A percentile compares a stretch with the other conserved stretches of the same genome.
Conservation (phyloP, 2,329 filamentous ascomycete genomes). For the Sporothrix humicola region DNA sequence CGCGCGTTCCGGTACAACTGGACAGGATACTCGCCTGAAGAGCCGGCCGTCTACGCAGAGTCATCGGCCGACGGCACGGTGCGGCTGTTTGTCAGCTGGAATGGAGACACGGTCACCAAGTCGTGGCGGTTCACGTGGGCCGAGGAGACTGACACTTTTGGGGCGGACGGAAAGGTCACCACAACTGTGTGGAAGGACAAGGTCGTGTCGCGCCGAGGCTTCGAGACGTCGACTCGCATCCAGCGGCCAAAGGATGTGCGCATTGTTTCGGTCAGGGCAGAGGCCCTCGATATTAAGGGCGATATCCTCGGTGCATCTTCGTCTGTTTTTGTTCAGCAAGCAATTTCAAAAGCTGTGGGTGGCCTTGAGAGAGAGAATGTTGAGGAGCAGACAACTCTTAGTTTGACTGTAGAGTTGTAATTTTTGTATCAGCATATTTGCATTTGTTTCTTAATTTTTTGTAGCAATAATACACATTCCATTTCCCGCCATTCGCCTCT, state of each 20-base stretch:
- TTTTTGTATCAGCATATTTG: no score
- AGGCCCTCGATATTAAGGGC: slow-evolving; percentile 19
- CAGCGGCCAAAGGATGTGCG: not conserved
- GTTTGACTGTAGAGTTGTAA: not conserved
- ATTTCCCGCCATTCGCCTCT: no score
- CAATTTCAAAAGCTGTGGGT: not conserved
- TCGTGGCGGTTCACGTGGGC: slow-evolving; percentile 39
- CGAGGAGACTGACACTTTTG: not conserved
- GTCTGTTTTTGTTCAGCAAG: not conserved
- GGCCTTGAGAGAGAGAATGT: not conserved
- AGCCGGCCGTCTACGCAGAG: slow-evolving; percentile 43
- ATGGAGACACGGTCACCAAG: slow-evolving; percentile 50
- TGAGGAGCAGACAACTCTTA: not conserved
- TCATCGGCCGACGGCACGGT: slow-evolving; percentile 36
- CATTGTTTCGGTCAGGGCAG: slow-evolving; percentile 21
- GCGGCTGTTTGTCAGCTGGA: slow-evolving; percentile 51
- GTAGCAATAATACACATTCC: no score
- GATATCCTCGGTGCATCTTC: slow-evolving; percentile 6
- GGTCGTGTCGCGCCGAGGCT: slow-evolving; percentile 26
- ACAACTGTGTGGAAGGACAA: not conserved
- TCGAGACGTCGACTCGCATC: slow-evolving; percentile 32
- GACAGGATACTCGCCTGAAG: slow-evolving; percentile 53
- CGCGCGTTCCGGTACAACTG: slow-evolving; percentile 61
- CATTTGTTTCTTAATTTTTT: no score
- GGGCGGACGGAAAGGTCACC: not conserved